Evolutionary conservation across 176 grass and related monocot genomes (phyloP).

Genomic region (Oryza meyeriana): DNA sequence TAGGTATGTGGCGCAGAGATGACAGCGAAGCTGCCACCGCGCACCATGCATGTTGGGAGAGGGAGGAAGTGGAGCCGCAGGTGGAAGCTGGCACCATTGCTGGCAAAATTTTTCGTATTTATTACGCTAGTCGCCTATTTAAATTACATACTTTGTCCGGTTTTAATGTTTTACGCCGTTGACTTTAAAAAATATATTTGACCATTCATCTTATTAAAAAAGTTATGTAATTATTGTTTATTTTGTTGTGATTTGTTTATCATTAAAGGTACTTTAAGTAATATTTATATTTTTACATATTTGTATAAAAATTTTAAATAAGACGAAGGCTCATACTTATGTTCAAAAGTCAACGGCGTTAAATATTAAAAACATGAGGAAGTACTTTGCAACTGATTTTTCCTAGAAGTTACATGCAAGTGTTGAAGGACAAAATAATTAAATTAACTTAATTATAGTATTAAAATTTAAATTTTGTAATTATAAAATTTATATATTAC

Average conservation of each 20-base stretch:
- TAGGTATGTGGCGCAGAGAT: neutral
- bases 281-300: too few relatives aligned
- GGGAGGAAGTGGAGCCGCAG: neutral
- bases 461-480: neutral
- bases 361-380: too few relatives aligned
- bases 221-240: too few relatives aligned
- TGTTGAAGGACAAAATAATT: neutral
- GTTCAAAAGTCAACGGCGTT: too few relatives aligned
- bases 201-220: too few relatives aligned
- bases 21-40: neutral
- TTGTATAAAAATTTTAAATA: too few relatives aligned
- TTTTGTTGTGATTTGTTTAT: too few relatives aligned
- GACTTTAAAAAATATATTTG: too few relatives aligned
- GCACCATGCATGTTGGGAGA: neutral
- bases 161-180: too few relatives aligned
- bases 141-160: too few relatives aligned
- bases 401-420: neutral
- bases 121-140: neutral
- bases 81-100: neutral
- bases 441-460: neutral
- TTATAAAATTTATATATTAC: neutral
- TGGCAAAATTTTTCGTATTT: neutral
- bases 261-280: too few relatives aligned
- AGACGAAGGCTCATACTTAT: too few relatives aligned
- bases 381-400: neutral